Base-by-base conservation (phyloP, 2,329 filamentous ascomycete genomes). In the Neopestalotiopsis rosae region DNA sequence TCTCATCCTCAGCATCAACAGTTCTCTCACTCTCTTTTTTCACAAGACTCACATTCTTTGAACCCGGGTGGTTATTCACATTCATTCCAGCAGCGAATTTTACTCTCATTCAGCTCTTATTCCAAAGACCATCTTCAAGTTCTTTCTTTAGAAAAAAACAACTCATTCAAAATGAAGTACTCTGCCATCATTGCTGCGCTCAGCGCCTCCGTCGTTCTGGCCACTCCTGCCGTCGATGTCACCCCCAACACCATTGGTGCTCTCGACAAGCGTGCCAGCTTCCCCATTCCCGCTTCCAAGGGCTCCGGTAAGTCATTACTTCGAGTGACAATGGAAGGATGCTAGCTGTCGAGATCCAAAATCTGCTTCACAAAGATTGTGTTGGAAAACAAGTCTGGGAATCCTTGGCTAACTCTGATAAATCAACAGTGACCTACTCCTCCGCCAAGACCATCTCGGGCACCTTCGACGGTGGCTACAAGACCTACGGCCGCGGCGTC, bases 401-500 rank as follows among this genome's bases (percentile, higher is more conserved):
- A 24, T 52, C 45, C 24, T 24, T 24, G 20, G 24, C 45, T 52
- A 24, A 52, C 1, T n/a, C 45, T 17, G 10, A 2, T 24, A 9
- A 3, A 7, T 52, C 4, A 1, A 17, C 14, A 52, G 75, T 76
- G 57, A 75, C 73, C 58, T 74, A 71, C 70, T 69, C 67, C 52
- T 58, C 65, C 66, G 69, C 67, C 67, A 62, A 71, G 24, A 72
- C 71, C 58, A 70, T 70, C 32, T 70, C 72, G 20, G 67, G 70
- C 49, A 65, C 69, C 59, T 84, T 84, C 71, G 84, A 86, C 71
- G 83, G 84, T 68, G 82, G 79, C 32, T 83, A 85, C 81, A 77
- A 81, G 71, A 80, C 79, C 67, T 85, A 80, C 77, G 85, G 83
- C 71, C 83, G 85, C 69, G 82, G 80, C 69, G 75, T 78, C 78